Conservation (phyloP, 2,329 filamentous ascomycete genomes). For the Aspergillaceae sp. region DNA sequence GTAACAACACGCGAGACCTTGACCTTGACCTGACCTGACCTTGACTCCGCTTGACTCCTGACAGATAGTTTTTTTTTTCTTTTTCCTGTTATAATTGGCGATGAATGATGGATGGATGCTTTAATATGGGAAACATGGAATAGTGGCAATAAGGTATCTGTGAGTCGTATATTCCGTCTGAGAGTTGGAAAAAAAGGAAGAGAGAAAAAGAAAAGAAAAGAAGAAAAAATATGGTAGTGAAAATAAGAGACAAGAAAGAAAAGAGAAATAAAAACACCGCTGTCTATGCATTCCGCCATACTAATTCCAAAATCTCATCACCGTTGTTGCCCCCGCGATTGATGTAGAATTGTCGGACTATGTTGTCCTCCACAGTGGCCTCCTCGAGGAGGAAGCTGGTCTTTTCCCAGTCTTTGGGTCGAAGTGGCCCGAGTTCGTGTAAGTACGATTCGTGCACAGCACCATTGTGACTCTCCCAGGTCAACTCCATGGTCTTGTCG, state of each 20-base stretch:
- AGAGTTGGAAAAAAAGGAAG: background rate
- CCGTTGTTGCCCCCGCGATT: conserved; percentile 33
- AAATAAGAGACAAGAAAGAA: background rate
- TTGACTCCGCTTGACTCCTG: too few species aligned
- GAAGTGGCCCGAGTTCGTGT: conserved; percentile 47
- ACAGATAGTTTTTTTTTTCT: too few species aligned
- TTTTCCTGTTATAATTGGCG: too few species aligned
- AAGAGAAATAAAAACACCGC: background rate
- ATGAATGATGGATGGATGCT: too few species aligned
- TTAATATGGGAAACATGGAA: background rate
- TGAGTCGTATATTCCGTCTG: background rate
- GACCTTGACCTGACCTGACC: too few species aligned
- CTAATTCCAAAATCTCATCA: conserved; percentile 34
- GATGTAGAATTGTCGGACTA: conserved; percentile 50
- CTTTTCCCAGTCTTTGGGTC: conserved; percentile 39
- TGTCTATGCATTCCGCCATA: conserved; percentile 20
- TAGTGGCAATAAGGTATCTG: background rate
- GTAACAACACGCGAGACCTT: too few species aligned
- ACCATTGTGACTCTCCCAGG: conserved; percentile 42
- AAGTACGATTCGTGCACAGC: conserved; percentile 40
- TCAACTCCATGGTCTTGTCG: conserved; percentile 44
- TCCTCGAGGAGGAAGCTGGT: conserved; percentile 45
- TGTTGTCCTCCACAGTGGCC: conserved; percentile 35
- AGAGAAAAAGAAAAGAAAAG: conserved; percentile 1
- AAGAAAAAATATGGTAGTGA: background rate